Conservation (phyloP, 23 red algal species). For the Gracilaria domingensis region DNA sequence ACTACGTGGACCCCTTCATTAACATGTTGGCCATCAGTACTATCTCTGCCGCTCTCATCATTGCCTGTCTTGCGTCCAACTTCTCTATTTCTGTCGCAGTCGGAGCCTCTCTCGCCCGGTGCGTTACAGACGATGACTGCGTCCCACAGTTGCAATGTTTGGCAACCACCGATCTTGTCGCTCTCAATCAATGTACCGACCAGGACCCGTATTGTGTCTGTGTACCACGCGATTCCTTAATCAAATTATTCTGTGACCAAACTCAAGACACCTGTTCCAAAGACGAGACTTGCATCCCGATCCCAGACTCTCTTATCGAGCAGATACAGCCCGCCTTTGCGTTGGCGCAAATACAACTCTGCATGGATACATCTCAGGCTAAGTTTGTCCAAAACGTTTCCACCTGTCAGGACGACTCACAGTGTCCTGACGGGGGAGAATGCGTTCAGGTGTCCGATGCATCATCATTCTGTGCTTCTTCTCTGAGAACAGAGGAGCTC, state of each 20-base stretch:
- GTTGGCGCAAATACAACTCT: neutral
- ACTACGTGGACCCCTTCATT: too few species aligned
- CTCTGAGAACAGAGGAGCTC: neutral
- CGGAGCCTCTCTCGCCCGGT: neutral
- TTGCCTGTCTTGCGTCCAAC: neutral
- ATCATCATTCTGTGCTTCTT: neutral
- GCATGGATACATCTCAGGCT: neutral
- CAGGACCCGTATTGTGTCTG: neutral
- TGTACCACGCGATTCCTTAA: neutral
- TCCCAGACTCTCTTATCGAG: conserved; percentile 10
- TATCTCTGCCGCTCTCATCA: neutral
- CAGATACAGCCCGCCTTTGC: neutral
- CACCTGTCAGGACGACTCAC: neutral
- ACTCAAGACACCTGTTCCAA: neutral
- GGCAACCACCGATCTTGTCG: neutral
- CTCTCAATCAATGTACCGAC: neutral
- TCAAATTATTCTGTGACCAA: neutral
- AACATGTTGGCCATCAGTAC: neutral
- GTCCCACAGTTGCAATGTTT: neutral
- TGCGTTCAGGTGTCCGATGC: neutral
- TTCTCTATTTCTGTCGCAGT: neutral
- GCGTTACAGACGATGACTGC: conserved; percentile 2
- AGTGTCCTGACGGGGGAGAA: neutral
- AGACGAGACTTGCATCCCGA: neutral
- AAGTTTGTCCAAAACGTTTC: neutral